Conservation (phyloP, 2,329 filamentous ascomycete species). For the Botrytis pseudocinerea region DNA sequence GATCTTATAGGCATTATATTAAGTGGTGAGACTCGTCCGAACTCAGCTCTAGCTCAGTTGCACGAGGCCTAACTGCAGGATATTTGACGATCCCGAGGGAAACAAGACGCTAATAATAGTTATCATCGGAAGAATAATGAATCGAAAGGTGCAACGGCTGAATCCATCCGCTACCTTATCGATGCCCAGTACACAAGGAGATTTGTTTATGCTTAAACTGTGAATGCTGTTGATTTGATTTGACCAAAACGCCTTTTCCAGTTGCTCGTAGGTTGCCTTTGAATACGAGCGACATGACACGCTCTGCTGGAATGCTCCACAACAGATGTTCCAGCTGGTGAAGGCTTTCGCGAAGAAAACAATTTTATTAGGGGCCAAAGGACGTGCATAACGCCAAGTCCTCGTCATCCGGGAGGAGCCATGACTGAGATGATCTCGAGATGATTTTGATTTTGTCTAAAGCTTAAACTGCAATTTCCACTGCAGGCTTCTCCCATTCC, state of each 20-base stretch:
- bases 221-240: neutral
- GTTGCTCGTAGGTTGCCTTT: neutral
- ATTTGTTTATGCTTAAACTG: neutral
- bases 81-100: slow-evolving; percentile 8
- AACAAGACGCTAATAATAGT: slow-evolving; percentile 10
- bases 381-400: slow-evolving; percentile 8
- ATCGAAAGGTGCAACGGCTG: slow-evolving; percentile 6
- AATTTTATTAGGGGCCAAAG: neutral
- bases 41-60: slow-evolving; percentile 7
- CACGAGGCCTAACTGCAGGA: neutral
- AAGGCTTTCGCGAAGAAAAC: neutral
- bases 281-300: slow-evolving; percentile 1
- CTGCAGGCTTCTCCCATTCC: neutral
- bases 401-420: neutral
- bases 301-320: neutral
- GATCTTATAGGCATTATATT: slow-evolving; percentile 2
- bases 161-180: slow-evolving; percentile 1
- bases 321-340: neutral
- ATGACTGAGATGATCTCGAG: slow-evolving; percentile 2
- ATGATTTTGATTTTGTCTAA: neutral
- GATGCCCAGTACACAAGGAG: neutral
- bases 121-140: slow-evolving; percentile 12
- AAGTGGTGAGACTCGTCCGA: slow-evolving; percentile 7
- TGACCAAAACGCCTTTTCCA: neutral
- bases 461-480: slow-evolving; percentile 1